Evolutionary conservation across 1,139 yeast species (phyloP).

Genomic region (Kodamaea ohmeri): DNA sequence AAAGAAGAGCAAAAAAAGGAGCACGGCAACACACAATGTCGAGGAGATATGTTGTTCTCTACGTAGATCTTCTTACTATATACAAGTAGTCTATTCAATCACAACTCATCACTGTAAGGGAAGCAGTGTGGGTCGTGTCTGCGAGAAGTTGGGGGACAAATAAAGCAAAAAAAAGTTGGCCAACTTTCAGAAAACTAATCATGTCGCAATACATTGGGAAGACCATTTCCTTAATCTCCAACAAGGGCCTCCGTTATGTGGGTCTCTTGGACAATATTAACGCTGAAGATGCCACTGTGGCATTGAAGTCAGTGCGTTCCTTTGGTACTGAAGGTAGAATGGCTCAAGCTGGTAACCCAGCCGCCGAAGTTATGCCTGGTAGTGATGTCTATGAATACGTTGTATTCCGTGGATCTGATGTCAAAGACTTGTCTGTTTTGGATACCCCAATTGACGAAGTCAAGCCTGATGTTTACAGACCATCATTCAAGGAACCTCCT

Average conservation of each 20-base stretch:
- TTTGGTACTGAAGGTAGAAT: conserved; percentile 94
- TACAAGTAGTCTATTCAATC: no score
- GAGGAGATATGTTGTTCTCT: no score
- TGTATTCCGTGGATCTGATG: conserved; percentile 89
- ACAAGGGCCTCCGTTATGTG: conserved; percentile 83
- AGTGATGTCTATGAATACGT: conserved; percentile 73
- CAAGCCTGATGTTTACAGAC: conserved; percentile 30
- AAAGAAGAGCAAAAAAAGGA: not conserved
- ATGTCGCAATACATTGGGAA: conserved; percentile 93
- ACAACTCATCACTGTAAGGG: no score
- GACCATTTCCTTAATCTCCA: conserved; percentile 84
- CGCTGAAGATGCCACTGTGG: conserved; percentile 88
- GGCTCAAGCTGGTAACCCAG: conserved; percentile 55
- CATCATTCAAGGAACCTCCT: conserved; percentile 8
- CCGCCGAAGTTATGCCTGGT: conserved; percentile 72
- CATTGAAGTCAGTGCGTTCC: conserved; percentile 76
- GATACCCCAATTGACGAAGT: conserved; percentile 62
- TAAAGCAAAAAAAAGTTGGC: not conserved
- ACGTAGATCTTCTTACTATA: not conserved
- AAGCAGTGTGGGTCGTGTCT: not conserved
- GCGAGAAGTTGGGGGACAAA: conserved; percentile 4
- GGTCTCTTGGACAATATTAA: conserved; percentile 85
- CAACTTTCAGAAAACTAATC: no score
- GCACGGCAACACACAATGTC: no score
- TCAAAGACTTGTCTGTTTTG: conserved; percentile 81